Percentiles rank a stretch among this genome's conserved stretches.
phyloP scores from a whole-genome alignment of 2,329 filamentous ascomycete species.

The Tolypocladium ophioglossoides region DNA sequence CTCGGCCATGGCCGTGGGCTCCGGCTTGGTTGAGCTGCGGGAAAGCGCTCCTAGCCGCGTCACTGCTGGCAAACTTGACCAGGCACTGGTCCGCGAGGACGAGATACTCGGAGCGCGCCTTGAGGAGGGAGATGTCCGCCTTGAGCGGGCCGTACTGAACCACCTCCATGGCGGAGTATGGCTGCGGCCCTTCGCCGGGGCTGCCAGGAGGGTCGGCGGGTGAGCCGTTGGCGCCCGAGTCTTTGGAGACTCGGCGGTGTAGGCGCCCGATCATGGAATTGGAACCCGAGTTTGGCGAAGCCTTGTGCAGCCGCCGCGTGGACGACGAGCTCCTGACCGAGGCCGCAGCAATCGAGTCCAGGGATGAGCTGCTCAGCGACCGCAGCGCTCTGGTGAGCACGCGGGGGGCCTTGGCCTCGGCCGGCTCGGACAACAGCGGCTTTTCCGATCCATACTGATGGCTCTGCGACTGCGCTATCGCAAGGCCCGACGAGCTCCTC shows the following conservation, averaged over 20 bases:
- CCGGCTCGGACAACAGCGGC: slow-evolving; percentile 10
- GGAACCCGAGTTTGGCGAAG: slow-evolving; percentile 25
- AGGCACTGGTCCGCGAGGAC: slow-evolving; percentile 41
- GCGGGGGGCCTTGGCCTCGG: slow-evolving; percentile 23
- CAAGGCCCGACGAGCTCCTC: slow-evolving; percentile 19
- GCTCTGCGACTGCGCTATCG: slow-evolving; percentile 10
- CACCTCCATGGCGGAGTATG: slow-evolving; percentile 27
- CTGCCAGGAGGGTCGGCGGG: slow-evolving; percentile 17
- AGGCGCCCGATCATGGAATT: slow-evolving; percentile 32
- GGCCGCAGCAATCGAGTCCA: slow-evolving; percentile 25
- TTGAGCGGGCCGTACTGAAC: slow-evolving; percentile 37
- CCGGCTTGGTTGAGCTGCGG: slow-evolving; percentile 27
- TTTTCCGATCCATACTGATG: slow-evolving; percentile 9
- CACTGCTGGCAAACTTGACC: slow-evolving; percentile 36
- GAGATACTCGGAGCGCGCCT: slow-evolving; percentile 38
- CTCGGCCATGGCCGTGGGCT: slow-evolving; percentile 8
- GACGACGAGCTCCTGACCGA: slow-evolving; percentile 21
- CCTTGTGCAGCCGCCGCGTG: slow-evolving; percentile 25
- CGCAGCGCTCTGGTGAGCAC: slow-evolving; percentile 26
- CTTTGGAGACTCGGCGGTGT: slow-evolving; percentile 28
- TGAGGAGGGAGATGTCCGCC: slow-evolving; percentile 36
- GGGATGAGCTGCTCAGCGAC: slow-evolving; percentile 28
- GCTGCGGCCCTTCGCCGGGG: slow-evolving; percentile 17
- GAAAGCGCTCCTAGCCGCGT: slow-evolving; percentile 37
- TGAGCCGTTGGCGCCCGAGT: slow-evolving; percentile 19